Conservation (phyloP, 148 eudicot genomes). For the Amaranthus cruentus region DNA sequence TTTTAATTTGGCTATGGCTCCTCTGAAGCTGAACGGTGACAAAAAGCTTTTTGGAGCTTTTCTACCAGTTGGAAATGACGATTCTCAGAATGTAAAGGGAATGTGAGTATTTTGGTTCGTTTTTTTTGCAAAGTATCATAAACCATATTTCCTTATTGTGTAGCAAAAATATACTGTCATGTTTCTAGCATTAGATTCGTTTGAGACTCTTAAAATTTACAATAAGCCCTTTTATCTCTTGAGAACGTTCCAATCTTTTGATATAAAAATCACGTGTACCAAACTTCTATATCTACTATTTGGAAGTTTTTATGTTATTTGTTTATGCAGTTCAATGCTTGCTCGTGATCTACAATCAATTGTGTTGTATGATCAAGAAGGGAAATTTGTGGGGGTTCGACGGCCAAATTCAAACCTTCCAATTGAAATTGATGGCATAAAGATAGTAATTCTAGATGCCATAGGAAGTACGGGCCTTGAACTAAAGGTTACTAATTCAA, state of each 20-base stretch:
- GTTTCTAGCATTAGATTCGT: neutral
- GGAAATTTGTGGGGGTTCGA: conserved; percentile 86
- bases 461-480: conserved; percentile 95
- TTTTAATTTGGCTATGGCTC: conserved; percentile 96
- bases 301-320: neutral
- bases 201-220: neutral
- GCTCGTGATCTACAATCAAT: conserved; percentile 94
- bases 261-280: neutral
- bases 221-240: neutral
- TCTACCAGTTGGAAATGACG: conserved; percentile 65
- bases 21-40: conserved; percentile 70
- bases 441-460: conserved; percentile 74
- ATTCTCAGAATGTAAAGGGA: conserved; percentile 75
- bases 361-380: conserved; percentile 86
- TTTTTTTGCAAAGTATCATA: neutral
- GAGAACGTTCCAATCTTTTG: neutral
- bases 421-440: conserved; percentile 77
- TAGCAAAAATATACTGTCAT: neutral
- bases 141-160: neutral
- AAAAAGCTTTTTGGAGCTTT: conserved; percentile 91
- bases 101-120: conserved; percentile 50
- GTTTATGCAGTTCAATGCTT: conserved; percentile 76
- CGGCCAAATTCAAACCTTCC: conserved; percentile 90
- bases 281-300: neutral
- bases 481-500: conserved; percentile 48